Evolutionary conservation across 139 green algal species (phyloP), one percentile per base, ranked within the genome.

Genomic region (Desmodesmus armatus): DNA sequence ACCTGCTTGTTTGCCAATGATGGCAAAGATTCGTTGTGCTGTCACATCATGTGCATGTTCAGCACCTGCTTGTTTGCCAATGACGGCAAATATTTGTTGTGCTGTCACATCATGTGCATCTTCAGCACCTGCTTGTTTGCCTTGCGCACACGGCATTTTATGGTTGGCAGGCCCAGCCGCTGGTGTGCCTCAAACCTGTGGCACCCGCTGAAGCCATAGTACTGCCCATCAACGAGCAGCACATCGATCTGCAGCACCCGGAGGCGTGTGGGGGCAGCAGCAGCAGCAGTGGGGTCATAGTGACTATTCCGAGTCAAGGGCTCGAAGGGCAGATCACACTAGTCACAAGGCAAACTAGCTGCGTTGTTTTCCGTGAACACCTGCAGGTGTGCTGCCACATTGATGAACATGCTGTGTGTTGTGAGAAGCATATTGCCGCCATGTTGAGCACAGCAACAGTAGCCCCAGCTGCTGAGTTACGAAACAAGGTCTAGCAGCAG

Each of bases 191-290:
- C 69, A 90, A 69, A 76, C 53, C 95, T 78, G 72, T 98, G 96
- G 77, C 96, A 98, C 37, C 96, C 96, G 19, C 88, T 94, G 89
- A 99, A 99, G 37, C 96, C 96, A 58, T 96, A 98, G 55, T 93
- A 95, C 9, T 90, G 51, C 19, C 94, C 94, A 31, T 97, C 94
- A 15, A 98, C 95, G 47, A 94, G 86, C 31, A 98, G 73, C 6
- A 97, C 92, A 70, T 97, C 94, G 47, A 96, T 96, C 88, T 92
- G 87, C 79, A 80, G 31, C n/a, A n/a, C n/a, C n/a, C n/a, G n/a
- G n/a, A n/a, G n/a, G n/a, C n/a, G n/a, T n/a, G n/a, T n/a, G n/a
- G n/a, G n/a, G n/a, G n/a, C n/a, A n/a, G n/a, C n/a, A n/a, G n/a
- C n/a, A n/a, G n/a, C n/a, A n/a, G n/a, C n/a, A n/a, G n/a, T n/a